A percentile compares a stretch with the other conserved stretches of the same genome.
phyloP scores from a whole-genome alignment of 1,284 basidiomycete genomes.

The Sanguinoderma infundibulare region DNA sequence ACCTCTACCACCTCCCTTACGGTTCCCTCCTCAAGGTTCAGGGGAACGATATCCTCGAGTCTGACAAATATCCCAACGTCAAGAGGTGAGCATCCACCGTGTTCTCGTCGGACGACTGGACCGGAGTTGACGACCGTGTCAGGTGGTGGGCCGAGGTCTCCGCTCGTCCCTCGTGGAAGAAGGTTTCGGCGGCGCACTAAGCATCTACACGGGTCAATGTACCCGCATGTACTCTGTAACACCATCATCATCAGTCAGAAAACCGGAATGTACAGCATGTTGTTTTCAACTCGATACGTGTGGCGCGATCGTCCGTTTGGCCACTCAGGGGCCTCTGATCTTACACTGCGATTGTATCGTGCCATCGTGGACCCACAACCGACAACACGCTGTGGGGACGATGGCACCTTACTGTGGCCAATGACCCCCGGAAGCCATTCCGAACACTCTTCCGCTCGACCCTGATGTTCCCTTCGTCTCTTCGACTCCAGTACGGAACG shows the following conservation, averaged over 20 bases:
- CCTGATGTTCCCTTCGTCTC: neutral
- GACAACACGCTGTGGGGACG: too few species aligned
- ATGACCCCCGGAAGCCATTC: too few species aligned
- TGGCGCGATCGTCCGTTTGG: too few species aligned
- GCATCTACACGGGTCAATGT: neutral
- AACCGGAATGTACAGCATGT: neutral
- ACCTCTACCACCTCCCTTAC: conserved; percentile 57
- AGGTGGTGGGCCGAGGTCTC: neutral
- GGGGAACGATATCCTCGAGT: conserved; percentile 28
- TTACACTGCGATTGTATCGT: too few species aligned
- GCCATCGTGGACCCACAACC: too few species aligned
- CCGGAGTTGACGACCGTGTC: neutral
- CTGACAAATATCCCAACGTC: conserved; percentile 36
- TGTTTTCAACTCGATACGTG: too few species aligned
- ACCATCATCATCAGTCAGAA: neutral
- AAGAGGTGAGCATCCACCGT: conserved; percentile 23
- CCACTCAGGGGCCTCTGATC: too few species aligned
- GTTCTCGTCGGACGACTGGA: neutral
- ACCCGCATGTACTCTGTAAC: neutral
- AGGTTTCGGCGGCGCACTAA: neutral
- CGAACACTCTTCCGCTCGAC: neutral
- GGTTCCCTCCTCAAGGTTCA: conserved; percentile 35
- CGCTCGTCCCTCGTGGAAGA: neutral
- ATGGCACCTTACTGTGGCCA: too few species aligned
- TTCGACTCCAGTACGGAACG: neutral